Conservation (phyloP, 352 stramenopile genomes). For the Phytophthora nicotianae region DNA sequence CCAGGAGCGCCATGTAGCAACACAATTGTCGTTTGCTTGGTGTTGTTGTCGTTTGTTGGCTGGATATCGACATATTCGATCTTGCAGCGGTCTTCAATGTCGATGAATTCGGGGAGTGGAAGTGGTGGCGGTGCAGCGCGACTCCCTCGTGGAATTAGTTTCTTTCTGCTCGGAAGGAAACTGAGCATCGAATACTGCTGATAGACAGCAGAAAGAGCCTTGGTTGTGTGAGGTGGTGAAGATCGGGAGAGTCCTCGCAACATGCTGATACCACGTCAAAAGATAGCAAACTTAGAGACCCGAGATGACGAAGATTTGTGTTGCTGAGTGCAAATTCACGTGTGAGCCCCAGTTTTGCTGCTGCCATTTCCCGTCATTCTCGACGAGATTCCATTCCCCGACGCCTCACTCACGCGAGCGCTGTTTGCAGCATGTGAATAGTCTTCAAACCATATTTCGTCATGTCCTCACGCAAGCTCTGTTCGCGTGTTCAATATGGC, state of each 20-base stretch:
- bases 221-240: background rate
- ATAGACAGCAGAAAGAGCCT: background rate
- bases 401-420: constrained; percentile 21
- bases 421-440: constrained; percentile 18
- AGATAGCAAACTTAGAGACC: too few relatives aligned
- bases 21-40: constrained; percentile 39
- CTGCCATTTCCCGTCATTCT: constrained; percentile 10
- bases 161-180: constrained; percentile 16
- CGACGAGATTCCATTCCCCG: constrained; percentile 11
- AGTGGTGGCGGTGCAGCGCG: constrained; percentile 29
- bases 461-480: constrained; percentile 18
- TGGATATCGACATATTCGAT: constrained; percentile 41
- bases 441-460: constrained; percentile 2
- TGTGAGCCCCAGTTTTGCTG: background rate
- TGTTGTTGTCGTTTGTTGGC: background rate
- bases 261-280: background rate
- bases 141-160: constrained; percentile 11
- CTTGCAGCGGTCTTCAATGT: constrained; percentile 30
- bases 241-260: background rate
- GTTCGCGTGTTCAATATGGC: constrained; percentile 1
- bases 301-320: too few relatives aligned
- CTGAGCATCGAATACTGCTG: constrained; percentile 11
- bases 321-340: constrained; percentile 8
- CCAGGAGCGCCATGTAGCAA: constrained; percentile 56
- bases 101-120: constrained; percentile 22